A percentile compares a stretch with the other conserved stretches of the same genome.
These are phyloP conservation scores for Cinnamomum micranthum DNA, from an alignment of 164 flowering plant genomes.

Conservation along the genomic window DNA sequence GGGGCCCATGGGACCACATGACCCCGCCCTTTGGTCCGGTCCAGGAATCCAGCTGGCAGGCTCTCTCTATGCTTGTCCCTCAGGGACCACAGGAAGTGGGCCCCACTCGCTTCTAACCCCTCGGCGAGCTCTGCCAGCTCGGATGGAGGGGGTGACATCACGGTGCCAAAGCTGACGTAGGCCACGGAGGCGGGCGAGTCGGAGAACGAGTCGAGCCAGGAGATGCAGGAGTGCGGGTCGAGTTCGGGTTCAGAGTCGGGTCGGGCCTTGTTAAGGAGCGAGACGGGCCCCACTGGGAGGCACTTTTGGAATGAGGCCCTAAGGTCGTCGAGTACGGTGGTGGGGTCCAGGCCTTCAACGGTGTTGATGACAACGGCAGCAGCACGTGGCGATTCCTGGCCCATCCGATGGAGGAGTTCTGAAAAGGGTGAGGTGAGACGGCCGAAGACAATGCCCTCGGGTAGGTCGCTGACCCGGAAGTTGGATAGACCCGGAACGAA, in stretches of 20 bases:
- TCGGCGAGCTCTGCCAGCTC: constrained; percentile 29
- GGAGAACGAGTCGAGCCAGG: constrained; percentile 35
- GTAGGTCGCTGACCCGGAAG: constrained; percentile 31
- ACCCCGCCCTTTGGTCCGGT: constrained; percentile 15
- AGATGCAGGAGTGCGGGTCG: constrained; percentile 32
- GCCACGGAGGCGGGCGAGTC: constrained; percentile 35
- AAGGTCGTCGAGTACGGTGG: constrained; percentile 21
- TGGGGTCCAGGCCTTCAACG: constrained; percentile 39
- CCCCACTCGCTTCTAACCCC: constrained; percentile 29
- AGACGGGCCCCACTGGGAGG: constrained; percentile 44
- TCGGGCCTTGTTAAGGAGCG: constrained; percentile 11
- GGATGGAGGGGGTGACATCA: constrained; percentile 14
- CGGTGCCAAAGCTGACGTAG: constrained; percentile 58
- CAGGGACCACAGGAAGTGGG: constrained; percentile 25
- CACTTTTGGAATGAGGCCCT: constrained; percentile 16
- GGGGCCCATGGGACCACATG: constrained; percentile 35
- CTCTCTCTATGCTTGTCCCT: constrained; percentile 1
- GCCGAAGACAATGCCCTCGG: constrained; percentile 35
- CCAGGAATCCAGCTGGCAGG: constrained; percentile 23
- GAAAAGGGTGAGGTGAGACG: constrained; percentile 30
- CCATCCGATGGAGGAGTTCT: constrained; percentile 35
- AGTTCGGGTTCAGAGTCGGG: constrained; percentile 4
- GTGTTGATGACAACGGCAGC: constrained; percentile 38
- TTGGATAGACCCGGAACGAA: constrained; percentile 35
- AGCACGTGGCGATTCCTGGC: constrained; percentile 28